Conservation (phyloP, 2,329 filamentous ascomycete species). For the Claviceps capensis region DNA sequence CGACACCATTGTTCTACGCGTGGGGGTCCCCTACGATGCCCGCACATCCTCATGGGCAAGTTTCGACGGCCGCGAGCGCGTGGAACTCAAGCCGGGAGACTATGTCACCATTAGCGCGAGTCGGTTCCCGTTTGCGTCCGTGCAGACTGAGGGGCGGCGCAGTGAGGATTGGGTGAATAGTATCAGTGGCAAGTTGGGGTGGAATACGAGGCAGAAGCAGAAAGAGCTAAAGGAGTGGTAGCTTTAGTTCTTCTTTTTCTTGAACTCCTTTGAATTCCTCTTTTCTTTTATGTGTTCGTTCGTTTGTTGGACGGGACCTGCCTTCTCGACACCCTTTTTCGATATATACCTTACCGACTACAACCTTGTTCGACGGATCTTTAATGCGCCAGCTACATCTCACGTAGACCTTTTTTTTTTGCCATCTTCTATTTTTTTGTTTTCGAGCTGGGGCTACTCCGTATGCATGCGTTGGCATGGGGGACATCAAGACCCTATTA, state of each 20-base stretch:
- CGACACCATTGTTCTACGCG: constrained; percentile 83
- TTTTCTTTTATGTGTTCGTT: no score
- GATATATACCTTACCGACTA: no score
- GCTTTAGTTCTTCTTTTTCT: neutral
- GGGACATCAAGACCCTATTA: no score
- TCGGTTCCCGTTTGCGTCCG: constrained; percentile 66
- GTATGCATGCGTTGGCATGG: no score
- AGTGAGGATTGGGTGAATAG: constrained; percentile 75
- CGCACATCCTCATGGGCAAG: constrained; percentile 90
- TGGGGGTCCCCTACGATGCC: constrained; percentile 91
- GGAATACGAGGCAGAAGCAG: constrained; percentile 69
- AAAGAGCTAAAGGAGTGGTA: constrained; percentile 43
- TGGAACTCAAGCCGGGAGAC: constrained; percentile 66
- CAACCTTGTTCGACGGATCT: no score
- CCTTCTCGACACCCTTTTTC: no score
- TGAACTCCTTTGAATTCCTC: neutral
- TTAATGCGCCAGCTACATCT: no score
- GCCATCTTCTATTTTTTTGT: no score
- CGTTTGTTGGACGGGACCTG: no score
- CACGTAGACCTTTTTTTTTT: no score
- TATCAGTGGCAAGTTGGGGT: constrained; percentile 64
- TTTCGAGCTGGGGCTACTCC: no score
- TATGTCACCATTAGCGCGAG: constrained; percentile 77
- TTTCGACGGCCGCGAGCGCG: constrained; percentile 83
- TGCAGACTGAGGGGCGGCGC: constrained; percentile 53